Percentiles rank a stretch among this genome's conserved stretches.
These are phyloP conservation scores for Arabidopsis hybrid DNA, from an alignment of 441 rosid species.

Conservation along the genomic window DNA sequence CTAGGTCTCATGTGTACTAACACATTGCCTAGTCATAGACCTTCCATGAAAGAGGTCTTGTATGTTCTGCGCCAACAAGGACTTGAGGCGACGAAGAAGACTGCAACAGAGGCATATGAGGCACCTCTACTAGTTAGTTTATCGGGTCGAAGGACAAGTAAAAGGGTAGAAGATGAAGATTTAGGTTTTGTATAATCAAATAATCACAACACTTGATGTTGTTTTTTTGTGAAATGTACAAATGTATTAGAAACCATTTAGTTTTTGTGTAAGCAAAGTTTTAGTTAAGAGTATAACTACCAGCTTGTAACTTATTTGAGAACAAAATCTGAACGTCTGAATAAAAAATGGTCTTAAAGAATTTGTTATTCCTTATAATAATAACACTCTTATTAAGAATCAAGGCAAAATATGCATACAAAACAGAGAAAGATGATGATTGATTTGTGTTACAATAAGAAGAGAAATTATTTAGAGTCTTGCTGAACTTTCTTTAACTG, in stretches of 20 bases:
- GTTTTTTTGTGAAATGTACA: constrained; percentile 1
- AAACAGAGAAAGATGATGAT: constrained; percentile 4
- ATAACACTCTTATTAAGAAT: constrained; percentile 11
- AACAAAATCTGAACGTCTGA: not conserved
- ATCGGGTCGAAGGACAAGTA: constrained; percentile 56
- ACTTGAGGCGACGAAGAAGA: constrained; percentile 40
- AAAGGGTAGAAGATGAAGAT: constrained; percentile 44
- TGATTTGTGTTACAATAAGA: constrained; percentile 24
- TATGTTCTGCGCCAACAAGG: constrained; percentile 56
- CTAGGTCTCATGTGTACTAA: constrained; percentile 64
- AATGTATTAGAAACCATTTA: constrained; percentile 7
- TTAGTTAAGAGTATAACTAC: too few relatives aligned
- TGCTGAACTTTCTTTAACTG: constrained; percentile 45
- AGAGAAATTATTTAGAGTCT: constrained; percentile 31
- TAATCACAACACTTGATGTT: constrained; percentile 21
- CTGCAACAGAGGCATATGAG: constrained; percentile 52
- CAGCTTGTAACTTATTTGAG: not conserved
- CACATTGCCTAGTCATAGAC: constrained; percentile 57
- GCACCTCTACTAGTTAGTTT: constrained; percentile 63
- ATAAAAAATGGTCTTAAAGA: not conserved
- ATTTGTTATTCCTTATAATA: not conserved
- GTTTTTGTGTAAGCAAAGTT: not conserved
- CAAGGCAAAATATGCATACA: constrained; percentile 18
- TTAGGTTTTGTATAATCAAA: constrained; percentile 39
- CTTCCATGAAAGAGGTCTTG: constrained; percentile 70